Conservation (phyloP, 2,329 filamentous ascomycete species). For the Exserohilum rostratum region DNA sequence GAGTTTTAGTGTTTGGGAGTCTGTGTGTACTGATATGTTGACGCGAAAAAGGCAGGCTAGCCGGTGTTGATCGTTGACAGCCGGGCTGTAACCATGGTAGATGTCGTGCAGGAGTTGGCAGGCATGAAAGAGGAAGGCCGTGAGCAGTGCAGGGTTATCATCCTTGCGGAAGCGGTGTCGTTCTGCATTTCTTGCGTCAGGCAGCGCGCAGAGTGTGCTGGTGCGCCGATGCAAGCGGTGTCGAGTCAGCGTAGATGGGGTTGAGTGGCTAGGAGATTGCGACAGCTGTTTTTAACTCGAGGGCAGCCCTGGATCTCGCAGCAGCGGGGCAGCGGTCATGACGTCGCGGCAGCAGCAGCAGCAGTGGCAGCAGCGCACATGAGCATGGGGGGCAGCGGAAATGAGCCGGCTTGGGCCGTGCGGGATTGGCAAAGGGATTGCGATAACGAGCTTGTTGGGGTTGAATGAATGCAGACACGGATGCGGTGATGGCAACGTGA, state of each 20-base stretch:
- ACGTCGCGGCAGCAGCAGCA: neutral
- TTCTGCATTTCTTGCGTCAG: too few relatives aligned
- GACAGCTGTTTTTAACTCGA: neutral
- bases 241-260: constrained; percentile 6
- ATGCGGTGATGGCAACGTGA: too few relatives aligned
- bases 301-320: constrained; percentile 1
- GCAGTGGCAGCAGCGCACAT: too few relatives aligned
- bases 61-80: neutral
- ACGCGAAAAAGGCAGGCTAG: neutral
- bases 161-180: constrained; percentile 4
- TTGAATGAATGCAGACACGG: constrained; percentile 3
- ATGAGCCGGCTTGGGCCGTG: constrained; percentile 2
- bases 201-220: neutral
- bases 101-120: constrained; percentile 17
- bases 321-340: constrained; percentile 1
- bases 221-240: too few relatives aligned
- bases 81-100: constrained; percentile 11
- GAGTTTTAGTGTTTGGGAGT: neutral
- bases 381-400: too few relatives aligned
- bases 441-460: neutral
- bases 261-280: constrained; percentile 3
- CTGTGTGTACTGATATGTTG: neutral
- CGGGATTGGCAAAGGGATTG: neutral
- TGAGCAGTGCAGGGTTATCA: constrained; percentile 6
- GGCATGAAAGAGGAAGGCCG: constrained; percentile 8